Evolutionary conservation across 225 moss, liverwort and hornwort species (phyloP), one percentile per base, ranked within the genome.

Genomic region (Marchantia polymorpha): DNA sequence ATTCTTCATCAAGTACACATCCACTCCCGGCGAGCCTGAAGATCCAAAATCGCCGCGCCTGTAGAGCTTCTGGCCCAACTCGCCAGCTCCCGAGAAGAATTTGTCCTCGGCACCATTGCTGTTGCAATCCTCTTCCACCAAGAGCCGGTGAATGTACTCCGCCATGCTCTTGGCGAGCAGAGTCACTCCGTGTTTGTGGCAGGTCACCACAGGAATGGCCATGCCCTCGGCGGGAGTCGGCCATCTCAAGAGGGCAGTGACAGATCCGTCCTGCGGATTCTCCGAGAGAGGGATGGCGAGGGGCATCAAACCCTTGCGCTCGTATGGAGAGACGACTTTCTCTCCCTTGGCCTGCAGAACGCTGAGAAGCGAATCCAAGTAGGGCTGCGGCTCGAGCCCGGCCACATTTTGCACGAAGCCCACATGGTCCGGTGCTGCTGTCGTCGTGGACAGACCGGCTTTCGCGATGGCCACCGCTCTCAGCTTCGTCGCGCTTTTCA

Each of bases 231-330:
- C 90, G 25, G 97, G 93, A 50, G 97, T 99, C 25, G 97, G 97
- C 97, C 97, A 99, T 77, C 97, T 91, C 82, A 99, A n/a, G 47
- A 99, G 87, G 15, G 92, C 93, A 23, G 94, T 99, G 69, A 92
- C 13, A 14, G 86, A 88, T 10, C 93, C 97, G 0, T 88, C 83
- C 7, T 23, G 31, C 7, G 79, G 80, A 22, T 84, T 88, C 74
- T 91, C 84, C 0, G 92, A 83, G 0, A 99, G 79, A 30, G 97
- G 94, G 25, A 99, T 89, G 29, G 91, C 97, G 0, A 99, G 90
- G 10, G 97, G 97, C 23, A 95, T 83, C 25, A 94, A 80, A 0
- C 90, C 94, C 52, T 87, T 86, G 61, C 91, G 90, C 69, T 86
- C 75, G 77, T 91, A 92, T 10, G 99, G 99, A 61, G 95, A 90